These are phyloP conservation scores for Dactylellina haptotyla DNA, from an alignment of 2,329 filamentous ascomycete genomes.

Conservation along the genomic window DNA sequence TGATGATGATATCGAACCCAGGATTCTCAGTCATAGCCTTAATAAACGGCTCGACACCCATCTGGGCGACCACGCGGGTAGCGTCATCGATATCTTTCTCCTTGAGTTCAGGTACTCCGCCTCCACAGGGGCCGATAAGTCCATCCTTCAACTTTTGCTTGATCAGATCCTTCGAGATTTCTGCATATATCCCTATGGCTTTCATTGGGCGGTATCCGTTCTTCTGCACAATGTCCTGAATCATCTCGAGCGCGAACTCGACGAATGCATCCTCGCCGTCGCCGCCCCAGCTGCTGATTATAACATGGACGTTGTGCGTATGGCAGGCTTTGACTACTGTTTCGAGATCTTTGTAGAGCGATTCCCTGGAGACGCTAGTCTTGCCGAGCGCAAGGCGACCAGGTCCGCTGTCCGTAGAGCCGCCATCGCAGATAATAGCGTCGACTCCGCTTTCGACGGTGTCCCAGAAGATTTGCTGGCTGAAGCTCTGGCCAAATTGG, in stretches of 20 bases:
- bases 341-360: slow-evolving; percentile 53
- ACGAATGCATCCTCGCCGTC: slow-evolving; percentile 65
- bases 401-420: slow-evolving; percentile 61
- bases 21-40: slow-evolving; percentile 59
- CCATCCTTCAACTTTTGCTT: slow-evolving; percentile 59
- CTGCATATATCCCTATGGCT: slow-evolving; percentile 62
- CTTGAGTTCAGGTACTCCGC: slow-evolving; percentile 62
- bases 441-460: slow-evolving; percentile 54
- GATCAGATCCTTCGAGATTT: slow-evolving; percentile 61
- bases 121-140: slow-evolving; percentile 61
- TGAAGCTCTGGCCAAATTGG: slow-evolving; percentile 58
- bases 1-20: slow-evolving; percentile 66
- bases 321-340: slow-evolving; percentile 52
- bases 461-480: slow-evolving; percentile 55
- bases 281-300: slow-evolving; percentile 61
- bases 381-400: slow-evolving; percentile 62
- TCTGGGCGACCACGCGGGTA: slow-evolving; percentile 63
- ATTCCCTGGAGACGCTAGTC: slow-evolving; percentile 42
- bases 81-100: slow-evolving; percentile 61
- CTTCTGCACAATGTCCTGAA: slow-evolving; percentile 60
- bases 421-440: slow-evolving; percentile 60
- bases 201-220: slow-evolving; percentile 58
- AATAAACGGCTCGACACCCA: slow-evolving; percentile 64
- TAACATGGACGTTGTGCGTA: slow-evolving; percentile 50
- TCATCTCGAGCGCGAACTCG: slow-evolving; percentile 61